Conservation (phyloP, 805 yeast genomes). For the Kodamaea lidongshanica region DNA sequence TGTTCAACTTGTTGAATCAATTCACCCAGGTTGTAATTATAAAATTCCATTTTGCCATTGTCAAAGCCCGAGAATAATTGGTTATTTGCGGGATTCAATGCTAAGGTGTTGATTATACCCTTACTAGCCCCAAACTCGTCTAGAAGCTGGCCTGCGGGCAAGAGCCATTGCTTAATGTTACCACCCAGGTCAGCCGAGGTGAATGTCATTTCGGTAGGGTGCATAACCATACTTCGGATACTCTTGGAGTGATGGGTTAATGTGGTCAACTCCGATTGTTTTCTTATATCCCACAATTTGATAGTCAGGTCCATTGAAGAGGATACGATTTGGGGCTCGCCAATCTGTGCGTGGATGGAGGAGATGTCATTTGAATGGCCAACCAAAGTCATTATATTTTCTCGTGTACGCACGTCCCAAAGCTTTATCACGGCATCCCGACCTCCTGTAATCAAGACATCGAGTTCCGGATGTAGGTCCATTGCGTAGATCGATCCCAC, state of each 20-base stretch:
- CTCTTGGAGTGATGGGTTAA: constrained; percentile 82
- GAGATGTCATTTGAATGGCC: constrained; percentile 81
- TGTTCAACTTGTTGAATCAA: constrained; percentile 73
- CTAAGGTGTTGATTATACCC: constrained; percentile 60
- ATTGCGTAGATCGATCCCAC: constrained; percentile 81
- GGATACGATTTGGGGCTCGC: constrained; percentile 81
- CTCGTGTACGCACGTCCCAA: constrained; percentile 87
- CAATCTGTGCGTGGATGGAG: constrained; percentile 57
- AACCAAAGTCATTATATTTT: constrained; percentile 65
- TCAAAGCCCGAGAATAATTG: constrained; percentile 79
- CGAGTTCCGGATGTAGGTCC: constrained; percentile 82
- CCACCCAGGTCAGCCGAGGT: constrained; percentile 79
- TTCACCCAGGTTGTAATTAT: constrained; percentile 70
- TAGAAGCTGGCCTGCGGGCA: constrained; percentile 67
- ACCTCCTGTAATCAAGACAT: constrained; percentile 80
- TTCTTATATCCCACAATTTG: constrained; percentile 83
- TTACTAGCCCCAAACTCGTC: constrained; percentile 46
- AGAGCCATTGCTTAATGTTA: constrained; percentile 67
- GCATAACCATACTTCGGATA: constrained; percentile 65
- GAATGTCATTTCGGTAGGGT: constrained; percentile 66
- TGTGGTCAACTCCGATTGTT: constrained; percentile 64
- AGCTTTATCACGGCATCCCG: constrained; percentile 79
- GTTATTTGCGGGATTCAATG: constrained; percentile 54
- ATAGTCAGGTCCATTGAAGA: constrained; percentile 82
- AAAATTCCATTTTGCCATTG: constrained; percentile 70